These are phyloP conservation scores for Penicillium oxalicum DNA, from an alignment of 2,329 filamentous ascomycete genomes.

Conservation along the genomic window DNA sequence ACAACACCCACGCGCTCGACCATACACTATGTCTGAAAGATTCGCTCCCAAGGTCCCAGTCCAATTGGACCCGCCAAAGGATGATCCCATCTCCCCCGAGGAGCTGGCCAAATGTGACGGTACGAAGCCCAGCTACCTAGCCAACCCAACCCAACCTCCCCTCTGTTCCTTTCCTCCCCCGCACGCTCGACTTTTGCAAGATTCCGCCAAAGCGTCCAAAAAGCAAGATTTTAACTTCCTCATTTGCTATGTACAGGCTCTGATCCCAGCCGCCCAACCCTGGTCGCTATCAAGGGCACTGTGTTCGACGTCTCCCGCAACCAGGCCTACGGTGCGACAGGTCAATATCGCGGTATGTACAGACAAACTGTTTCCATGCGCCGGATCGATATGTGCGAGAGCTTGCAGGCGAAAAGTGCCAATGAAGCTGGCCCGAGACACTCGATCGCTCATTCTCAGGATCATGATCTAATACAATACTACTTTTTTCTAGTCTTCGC, in stretches of 20 bases:
- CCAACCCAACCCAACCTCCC: neutral
- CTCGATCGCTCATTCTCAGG: neutral
- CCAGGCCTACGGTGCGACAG: constrained; percentile 73
- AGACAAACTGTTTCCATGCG: neutral
- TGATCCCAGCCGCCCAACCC: constrained; percentile 46
- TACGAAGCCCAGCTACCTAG: constrained; percentile 34
- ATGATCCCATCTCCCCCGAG: constrained; percentile 75
- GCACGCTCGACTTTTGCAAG: neutral
- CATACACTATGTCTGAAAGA: constrained; percentile 27
- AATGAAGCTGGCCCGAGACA: neutral
- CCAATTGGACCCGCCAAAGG: constrained; percentile 72
- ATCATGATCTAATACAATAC: constrained; percentile 1
- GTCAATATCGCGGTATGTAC: constrained; percentile 72
- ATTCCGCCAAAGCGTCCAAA: too few relatives aligned
- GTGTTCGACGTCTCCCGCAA: constrained; percentile 94
- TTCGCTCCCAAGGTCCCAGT: constrained; percentile 40
- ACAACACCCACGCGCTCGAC: neutral
- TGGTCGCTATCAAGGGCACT: constrained; percentile 70
- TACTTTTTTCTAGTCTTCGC: constrained; percentile 65
- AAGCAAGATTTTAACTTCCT: too few relatives aligned
- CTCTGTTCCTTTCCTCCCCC: neutral
- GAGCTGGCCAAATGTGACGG: constrained; percentile 78
- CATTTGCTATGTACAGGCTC: constrained; percentile 23
- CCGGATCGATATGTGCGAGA: neutral
- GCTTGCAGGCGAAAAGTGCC: too few relatives aligned